Conservation (phyloP, 2,329 filamentous ascomycete genomes). For the Dactylellina drechsleri region DNA sequence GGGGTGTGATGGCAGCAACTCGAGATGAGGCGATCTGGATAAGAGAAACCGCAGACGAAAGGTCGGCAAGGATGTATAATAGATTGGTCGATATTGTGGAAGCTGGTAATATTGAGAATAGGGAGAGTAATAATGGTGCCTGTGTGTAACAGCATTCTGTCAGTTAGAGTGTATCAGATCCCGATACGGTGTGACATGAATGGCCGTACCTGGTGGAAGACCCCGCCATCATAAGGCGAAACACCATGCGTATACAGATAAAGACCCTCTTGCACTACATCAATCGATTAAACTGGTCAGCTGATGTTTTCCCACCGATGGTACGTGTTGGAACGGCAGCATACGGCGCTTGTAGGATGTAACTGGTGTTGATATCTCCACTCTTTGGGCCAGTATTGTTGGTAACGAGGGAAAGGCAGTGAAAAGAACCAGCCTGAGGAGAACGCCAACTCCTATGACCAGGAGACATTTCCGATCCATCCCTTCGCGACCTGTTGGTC, state of each 20-base stretch:
- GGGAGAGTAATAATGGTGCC: slow-evolving; percentile 86
- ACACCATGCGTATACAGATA: slow-evolving; percentile 97
- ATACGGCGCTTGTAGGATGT: slow-evolving; percentile 97
- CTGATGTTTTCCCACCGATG: slow-evolving; percentile 13
- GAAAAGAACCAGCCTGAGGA: slow-evolving; percentile 82
- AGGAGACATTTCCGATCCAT: slow-evolving; percentile 57
- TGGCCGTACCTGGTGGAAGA: slow-evolving; percentile 71
- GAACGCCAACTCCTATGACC: slow-evolving; percentile 78
- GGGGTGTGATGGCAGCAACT: slow-evolving; percentile 76
- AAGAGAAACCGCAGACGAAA: slow-evolving; percentile 83
- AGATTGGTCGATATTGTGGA: slow-evolving; percentile 79
- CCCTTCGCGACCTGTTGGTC: slow-evolving; percentile 21
- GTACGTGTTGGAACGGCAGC: slow-evolving; percentile 11
- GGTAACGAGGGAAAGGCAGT: slow-evolving; percentile 83
- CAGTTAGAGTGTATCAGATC: slow-evolving; percentile 1
- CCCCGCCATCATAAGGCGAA: slow-evolving; percentile 95
- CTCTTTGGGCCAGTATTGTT: slow-evolving; percentile 84
- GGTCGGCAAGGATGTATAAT: slow-evolving; percentile 82
- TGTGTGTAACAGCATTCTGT: slow-evolving; percentile 67
- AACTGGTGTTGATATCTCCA: slow-evolving; percentile 95
- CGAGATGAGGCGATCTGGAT: slow-evolving; percentile 82
- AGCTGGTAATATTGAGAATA: slow-evolving; percentile 88
- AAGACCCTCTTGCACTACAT: slow-evolving; percentile 88
- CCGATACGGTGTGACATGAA: not conserved
- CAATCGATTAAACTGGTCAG: slow-evolving; percentile 18